Evolutionary conservation across 768 basidiomycete species (phyloP), one percentile per base, ranked within the genome.

Genomic region (Lactarius hengduanensis): DNA sequence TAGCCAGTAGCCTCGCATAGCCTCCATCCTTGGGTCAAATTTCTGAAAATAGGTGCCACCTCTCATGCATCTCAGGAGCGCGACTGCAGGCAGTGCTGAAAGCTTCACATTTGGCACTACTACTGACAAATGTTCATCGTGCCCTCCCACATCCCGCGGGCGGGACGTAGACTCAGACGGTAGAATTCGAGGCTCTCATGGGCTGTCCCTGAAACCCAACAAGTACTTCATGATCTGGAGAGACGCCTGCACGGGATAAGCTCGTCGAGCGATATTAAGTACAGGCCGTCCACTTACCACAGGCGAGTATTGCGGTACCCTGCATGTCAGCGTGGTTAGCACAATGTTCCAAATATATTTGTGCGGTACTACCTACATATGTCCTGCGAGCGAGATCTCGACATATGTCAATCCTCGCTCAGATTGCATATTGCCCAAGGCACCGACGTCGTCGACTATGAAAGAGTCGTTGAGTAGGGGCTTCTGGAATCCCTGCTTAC

Each of bases 401-500:
- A 81, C 78, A 68, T 86, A 91, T 0, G 89, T 86, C 70, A 91
- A 73, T 15, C 85, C 84, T 45, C 90, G 84, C 72, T 92, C 91
- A 18, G 80, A 77, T 66, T 91, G 89, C 65, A 82, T 77, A 2
- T 77, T 87, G 0, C 90, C 90, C 32, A 86, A 78, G 3, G 89
- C 81, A 32, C 90, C 90, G 54, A 90, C 80, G 20, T 85, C 87
- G 63, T 89, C 87, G 61, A 91, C 83, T 63, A 90, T 74, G 78
- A 91, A 88, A 66, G 83, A 87, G 69, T 91, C 89, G 36, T 82
- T 76, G 15, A 75, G 72, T 56, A 90, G 88, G 6, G 87, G 88
- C 0, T 81, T 85, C 68, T 87, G 89, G 83, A 91, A 91, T 0
- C 90, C 90, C 77, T 91, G 90, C 64, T 77, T 40, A 0, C 87